Evolutionary conservation across 768 basidiomycete species (phyloP).

Genomic region (Rhizopogon roseolus): DNA sequence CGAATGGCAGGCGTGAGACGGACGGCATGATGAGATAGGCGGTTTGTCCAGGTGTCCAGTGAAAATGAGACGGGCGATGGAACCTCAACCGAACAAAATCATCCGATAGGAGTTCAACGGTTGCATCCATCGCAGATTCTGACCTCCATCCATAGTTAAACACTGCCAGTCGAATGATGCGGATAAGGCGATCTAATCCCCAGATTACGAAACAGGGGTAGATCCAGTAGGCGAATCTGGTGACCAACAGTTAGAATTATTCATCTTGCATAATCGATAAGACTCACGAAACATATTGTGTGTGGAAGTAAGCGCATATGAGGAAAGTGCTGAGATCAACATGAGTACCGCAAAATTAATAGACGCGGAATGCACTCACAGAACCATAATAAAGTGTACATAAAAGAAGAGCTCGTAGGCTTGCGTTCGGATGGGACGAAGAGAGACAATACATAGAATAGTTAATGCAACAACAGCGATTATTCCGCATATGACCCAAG

Average conservation of each 20-base stretch:
- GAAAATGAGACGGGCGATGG: no score
- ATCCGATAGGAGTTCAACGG: slow-evolving; percentile 27
- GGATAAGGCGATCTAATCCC: slow-evolving; percentile 45
- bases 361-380: slow-evolving; percentile 19
- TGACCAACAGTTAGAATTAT: slow-evolving; percentile 2
- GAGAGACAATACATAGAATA: slow-evolving; percentile 34
- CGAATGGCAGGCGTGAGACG: no score
- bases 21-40: no score
- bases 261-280: background rate
- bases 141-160: slow-evolving; percentile 19
- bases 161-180: slow-evolving; percentile 21
- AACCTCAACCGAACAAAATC: no score
- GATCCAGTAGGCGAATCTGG: slow-evolving; percentile 25
- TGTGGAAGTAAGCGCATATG: slow-evolving; percentile 9
- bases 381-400: slow-evolving; percentile 7
- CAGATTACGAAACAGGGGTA: slow-evolving; percentile 49
- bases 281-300: slow-evolving; percentile 6
- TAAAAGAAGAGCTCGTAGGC: slow-evolving; percentile 21
- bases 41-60: no score
- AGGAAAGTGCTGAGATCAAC: slow-evolving; percentile 21
- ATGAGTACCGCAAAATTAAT: background rate
- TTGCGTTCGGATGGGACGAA: slow-evolving; percentile 40
- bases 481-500: slow-evolving; percentile 23
- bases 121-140: slow-evolving; percentile 23
- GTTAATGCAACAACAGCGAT: slow-evolving; percentile 32